Evolutionary conservation across 2,329 filamentous ascomycete species (phyloP), one percentile per base, ranked within the genome.

Genomic region (Colletotrichum magnum): DNA sequence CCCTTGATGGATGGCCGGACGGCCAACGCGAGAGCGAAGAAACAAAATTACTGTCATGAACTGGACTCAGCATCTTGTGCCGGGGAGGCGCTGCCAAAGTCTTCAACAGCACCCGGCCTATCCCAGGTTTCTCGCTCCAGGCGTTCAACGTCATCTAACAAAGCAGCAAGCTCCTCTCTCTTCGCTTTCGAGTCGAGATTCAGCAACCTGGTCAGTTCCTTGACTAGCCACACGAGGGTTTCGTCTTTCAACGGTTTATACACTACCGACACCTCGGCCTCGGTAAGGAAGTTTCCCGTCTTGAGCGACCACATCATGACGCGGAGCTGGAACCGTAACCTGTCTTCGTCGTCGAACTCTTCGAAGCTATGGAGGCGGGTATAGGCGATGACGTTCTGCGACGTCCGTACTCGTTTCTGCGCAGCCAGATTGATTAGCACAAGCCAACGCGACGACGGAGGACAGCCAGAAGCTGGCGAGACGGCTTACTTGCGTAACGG

Each of bases 121-220:
- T 95, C 87, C 94, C 94, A 97, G 39, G 91, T 94, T 67, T 86
- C 84, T 74, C 84, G 84, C 82, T 97, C 95, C 53, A 97, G 79
- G 45, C 73, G 73, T 74, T 87, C 84, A 2, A 95, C 87, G 48
- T 32, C 26, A 2, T 10, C 2, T 15, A 47, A 5, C 28, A 53
- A 9, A 4, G 3, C 10, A 3, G 28, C 9, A 7, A 5, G 9
- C 26, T 61, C 16, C 6, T 26, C 3, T 5, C 16, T 9, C 2
- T 26, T 36, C 21, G 52, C 53, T 16, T 66, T 9, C 5, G 18
- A 16, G 7, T 10, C 12, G 9, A 36, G n/a, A 0, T 54, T 13
- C 6, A 13, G n/a, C 21, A 58, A n/a, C 2, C 57, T 71, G 3
- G 45, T 26, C 26, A 75, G 48, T 53, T 64, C 65, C 18, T 10